Evolutionary conservation across 768 basidiomycete genomes (phyloP), one percentile per base, ranked within the genome.

Genomic region (Boletus vermiculosoides): DNA sequence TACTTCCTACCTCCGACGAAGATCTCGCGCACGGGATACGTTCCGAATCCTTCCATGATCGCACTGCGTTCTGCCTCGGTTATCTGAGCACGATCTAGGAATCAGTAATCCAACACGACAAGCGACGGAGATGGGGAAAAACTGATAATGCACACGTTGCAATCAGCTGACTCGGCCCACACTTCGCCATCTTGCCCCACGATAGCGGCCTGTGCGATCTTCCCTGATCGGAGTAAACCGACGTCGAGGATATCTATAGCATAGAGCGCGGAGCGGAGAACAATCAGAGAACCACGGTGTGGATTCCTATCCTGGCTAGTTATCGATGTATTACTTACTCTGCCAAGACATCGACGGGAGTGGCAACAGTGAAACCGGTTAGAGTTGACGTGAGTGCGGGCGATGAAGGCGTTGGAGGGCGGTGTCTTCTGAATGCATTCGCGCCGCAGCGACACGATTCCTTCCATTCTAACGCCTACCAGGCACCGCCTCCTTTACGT

Each of bases 211-310:
- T 82, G 80, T 25, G 76, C n/a, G 67, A 96, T 76, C 74, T 84
- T 90, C 62, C 83, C 84, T 59, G 76, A 85, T 36, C 83, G 89
- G 64, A 95, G 71, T 55, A 95, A 84, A 71, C 91, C 85, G 67
- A 76, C 77, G 71, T 94, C 90, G 73, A 94, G 88, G 76, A 92
- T 92, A 59, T 80, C 92, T 94, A 67, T 30, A 28, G 34, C n/a
- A 25, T 20, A 23, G 4, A 37, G 12, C 18, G 44, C 15, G n/a
- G 37, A 47, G 40, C 30, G 25, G 16, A 33, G n/a, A 34, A 25
- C 7, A 1, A 50, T 52, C 47, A 46, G 58, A 58, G 7, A 31
- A 34, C 15, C 30, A 16, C 10, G 37, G 12, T 41, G 15, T 22
- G 25, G 25, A 34, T 40, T 33, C 25, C 28, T 28, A 46, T 2